phyloP scores from a whole-genome alignment of 495 filamentous ascomycete genomes.

The Aspergillus nanangensis region DNA sequence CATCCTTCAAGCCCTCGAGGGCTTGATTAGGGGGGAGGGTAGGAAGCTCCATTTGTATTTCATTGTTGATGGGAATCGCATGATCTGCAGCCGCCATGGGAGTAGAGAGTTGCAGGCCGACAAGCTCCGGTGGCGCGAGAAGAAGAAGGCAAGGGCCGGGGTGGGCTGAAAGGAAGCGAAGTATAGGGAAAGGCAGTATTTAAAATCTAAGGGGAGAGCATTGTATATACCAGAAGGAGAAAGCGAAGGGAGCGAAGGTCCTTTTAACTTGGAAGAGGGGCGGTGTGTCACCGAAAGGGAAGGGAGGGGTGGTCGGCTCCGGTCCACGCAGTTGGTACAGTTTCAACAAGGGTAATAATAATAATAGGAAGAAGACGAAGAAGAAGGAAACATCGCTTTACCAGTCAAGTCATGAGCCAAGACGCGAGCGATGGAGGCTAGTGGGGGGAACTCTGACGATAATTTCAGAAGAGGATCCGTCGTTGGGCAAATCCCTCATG shows the following conservation, averaged over 20 bases:
- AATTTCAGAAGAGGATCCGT: slow-evolving; percentile 11
- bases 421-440: slow-evolving; percentile 5
- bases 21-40: slow-evolving; percentile 47
- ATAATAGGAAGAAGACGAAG: slow-evolving; percentile 7
- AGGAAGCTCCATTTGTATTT: slow-evolving; percentile 39
- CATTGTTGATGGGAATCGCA: slow-evolving; percentile 32
- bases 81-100: slow-evolving; percentile 44
- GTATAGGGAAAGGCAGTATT: background rate
- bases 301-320: slow-evolving; percentile 6
- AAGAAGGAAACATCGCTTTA: slow-evolving; percentile 4
- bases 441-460: slow-evolving; percentile 13
- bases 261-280: slow-evolving; percentile 16
- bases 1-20: slow-evolving; percentile 71
- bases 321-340: slow-evolving; percentile 18
- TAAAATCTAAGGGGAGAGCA: slow-evolving; percentile 16
- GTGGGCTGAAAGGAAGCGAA: background rate
- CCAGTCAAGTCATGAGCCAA: slow-evolving; percentile 7
- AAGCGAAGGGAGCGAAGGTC: slow-evolving; percentile 2
- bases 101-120: slow-evolving; percentile 3
- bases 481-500: slow-evolving; percentile 10
- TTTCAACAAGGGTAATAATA: slow-evolving; percentile 10
- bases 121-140: slow-evolving; percentile 11
- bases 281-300: slow-evolving; percentile 35
- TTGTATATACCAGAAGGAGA: slow-evolving; percentile 10
- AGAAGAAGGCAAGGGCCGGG: slow-evolving; percentile 13